These are phyloP conservation scores for Fusarium metavorans DNA, from an alignment of 2,329 filamentous ascomycete genomes.

Conservation along the genomic window DNA sequence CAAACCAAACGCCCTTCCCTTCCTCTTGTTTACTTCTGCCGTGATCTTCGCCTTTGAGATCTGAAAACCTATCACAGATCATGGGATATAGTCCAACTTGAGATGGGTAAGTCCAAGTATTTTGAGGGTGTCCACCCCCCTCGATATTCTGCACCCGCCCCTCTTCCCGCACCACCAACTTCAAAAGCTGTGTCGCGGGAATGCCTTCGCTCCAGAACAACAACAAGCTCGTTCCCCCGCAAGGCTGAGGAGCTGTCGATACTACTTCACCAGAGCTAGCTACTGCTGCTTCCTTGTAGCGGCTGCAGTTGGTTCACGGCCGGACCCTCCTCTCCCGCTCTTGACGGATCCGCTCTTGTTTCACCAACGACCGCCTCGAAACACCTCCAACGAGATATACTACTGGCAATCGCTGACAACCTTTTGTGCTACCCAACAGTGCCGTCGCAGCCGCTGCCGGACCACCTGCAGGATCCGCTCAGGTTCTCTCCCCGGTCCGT, in stretches of 20 bases:
- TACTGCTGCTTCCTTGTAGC: background rate
- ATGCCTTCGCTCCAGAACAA: slow-evolving; percentile 38
- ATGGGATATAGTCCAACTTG: slow-evolving; percentile 49
- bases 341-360: slow-evolving; percentile 30
- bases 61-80: slow-evolving; percentile 39
- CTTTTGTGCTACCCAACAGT: slow-evolving; percentile 54
- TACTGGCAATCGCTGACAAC: slow-evolving; percentile 36
- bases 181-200: slow-evolving; percentile 37
- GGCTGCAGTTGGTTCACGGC: slow-evolving; percentile 11
- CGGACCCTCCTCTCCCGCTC: slow-evolving; percentile 18
- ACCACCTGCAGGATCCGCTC: slow-evolving; percentile 64
- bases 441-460: slow-evolving; percentile 70
- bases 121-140: slow-evolving; percentile 34
- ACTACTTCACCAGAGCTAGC: background rate
- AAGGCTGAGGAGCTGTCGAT: background rate
- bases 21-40: slow-evolving; percentile 7
- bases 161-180: slow-evolving; percentile 38
- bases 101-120: slow-evolving; percentile 51
- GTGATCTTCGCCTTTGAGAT: slow-evolving; percentile 28
- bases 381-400: slow-evolving; percentile 28
- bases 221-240: background rate
- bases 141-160: slow-evolving; percentile 33
- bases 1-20: slow-evolving; percentile 28
- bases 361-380: slow-evolving; percentile 29
- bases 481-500: slow-evolving; percentile 65